Evolutionary conservation across 1,139 yeast genomes (phyloP).

Genomic region (Sporopachydermia cereana): DNA sequence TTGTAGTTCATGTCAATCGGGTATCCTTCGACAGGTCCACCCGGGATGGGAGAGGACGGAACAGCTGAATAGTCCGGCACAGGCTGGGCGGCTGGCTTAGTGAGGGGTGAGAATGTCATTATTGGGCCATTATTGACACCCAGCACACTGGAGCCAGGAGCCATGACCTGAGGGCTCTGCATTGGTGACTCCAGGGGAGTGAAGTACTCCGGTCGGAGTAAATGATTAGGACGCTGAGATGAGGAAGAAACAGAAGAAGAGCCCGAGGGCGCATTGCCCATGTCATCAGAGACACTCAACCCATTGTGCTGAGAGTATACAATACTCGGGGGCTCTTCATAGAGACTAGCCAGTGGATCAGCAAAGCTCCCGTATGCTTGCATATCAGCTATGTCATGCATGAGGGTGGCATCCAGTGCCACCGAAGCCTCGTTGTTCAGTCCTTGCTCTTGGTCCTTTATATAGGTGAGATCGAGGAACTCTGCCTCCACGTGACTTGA

Average conservation of each 20-base stretch:
- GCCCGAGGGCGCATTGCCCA: background rate
- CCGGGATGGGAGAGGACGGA: background rate
- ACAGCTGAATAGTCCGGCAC: background rate
- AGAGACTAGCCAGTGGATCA: background rate
- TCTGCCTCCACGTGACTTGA: background rate
- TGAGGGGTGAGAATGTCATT: background rate
- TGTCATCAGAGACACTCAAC: background rate
- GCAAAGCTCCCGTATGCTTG: background rate
- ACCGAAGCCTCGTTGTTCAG: background rate
- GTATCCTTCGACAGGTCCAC: background rate
- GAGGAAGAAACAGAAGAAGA: background rate
- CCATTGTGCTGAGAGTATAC: background rate
- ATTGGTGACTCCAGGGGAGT: slow-evolving; percentile 1
- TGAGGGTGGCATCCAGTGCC: background rate
- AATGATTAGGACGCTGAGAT: background rate
- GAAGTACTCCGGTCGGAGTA: background rate
- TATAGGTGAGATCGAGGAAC: slow-evolving; percentile 1
- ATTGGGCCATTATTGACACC: background rate
- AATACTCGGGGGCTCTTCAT: background rate
- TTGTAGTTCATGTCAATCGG: slow-evolving; percentile 3
- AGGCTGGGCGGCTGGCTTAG: background rate
- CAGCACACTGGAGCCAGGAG: background rate
- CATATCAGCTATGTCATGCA: background rate
- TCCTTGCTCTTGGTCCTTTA: background rate
- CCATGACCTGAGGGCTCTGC: background rate